A percentile compares a stretch with the other conserved stretches of the same genome.
Evolutionary conservation across 768 basidiomycete species (phyloP).

Genomic region (Psilocybe cubensis): DNA sequence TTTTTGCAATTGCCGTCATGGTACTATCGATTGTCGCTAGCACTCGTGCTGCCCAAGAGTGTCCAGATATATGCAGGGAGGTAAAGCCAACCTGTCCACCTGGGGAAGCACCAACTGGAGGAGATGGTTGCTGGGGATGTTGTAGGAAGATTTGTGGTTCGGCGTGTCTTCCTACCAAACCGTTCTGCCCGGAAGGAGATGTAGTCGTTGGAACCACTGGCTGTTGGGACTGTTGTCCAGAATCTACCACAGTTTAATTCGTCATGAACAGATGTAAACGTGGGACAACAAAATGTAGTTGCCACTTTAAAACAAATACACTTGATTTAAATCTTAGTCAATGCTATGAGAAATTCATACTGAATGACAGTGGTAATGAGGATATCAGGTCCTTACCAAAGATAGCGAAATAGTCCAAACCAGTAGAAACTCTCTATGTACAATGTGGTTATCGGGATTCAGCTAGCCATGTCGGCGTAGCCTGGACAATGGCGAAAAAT

Average conservation of each 20-base stretch:
- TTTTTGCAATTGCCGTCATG: neutral
- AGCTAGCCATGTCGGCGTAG: too few relatives aligned
- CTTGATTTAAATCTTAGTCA: too few relatives aligned
- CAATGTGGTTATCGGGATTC: too few relatives aligned
- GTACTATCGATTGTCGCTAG: neutral
- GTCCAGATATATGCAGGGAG: neutral
- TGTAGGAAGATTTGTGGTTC: constrained; percentile 2
- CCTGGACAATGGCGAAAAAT: too few relatives aligned
- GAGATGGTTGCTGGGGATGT: constrained; percentile 7
- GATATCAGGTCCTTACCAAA: too few relatives aligned
- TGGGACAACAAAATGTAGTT: neutral
- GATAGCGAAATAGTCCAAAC: too few relatives aligned
- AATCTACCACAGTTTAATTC: neutral
- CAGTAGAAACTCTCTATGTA: too few relatives aligned
- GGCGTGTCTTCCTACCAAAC: neutral
- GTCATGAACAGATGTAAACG: neutral
- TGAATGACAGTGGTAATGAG: too few relatives aligned
- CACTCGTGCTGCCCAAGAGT: neutral
- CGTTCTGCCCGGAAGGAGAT: neutral
- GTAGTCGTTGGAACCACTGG: neutral
- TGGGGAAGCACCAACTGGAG: constrained; percentile 1
- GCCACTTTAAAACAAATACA: neutral
- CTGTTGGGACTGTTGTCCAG: constrained; percentile 1
- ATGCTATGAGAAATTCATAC: too few relatives aligned
- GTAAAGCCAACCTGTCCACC: constrained; percentile 2